phyloP scores from a whole-genome alignment of 306 rosid species.

The Luffa acutangula region DNA sequence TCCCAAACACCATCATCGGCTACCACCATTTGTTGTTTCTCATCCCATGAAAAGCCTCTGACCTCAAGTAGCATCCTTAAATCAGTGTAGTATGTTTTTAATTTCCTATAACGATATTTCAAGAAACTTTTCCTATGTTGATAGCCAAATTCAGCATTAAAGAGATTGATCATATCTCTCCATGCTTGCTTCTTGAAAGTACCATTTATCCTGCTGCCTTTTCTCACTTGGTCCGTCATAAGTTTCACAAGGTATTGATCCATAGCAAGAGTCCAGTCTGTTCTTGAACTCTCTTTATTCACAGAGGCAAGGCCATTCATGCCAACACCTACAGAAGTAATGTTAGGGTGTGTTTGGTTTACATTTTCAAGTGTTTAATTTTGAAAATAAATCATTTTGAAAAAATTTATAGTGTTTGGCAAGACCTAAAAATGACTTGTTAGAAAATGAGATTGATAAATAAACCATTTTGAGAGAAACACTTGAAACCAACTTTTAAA shows the following conservation, averaged over 20 bases:
- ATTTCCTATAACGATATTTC: constrained; percentile 26
- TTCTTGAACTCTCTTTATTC: constrained; percentile 17
- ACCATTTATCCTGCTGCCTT: constrained; percentile 21
- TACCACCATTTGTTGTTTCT: constrained; percentile 30
- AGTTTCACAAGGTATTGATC: constrained; percentile 42
- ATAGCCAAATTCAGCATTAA: constrained; percentile 33
- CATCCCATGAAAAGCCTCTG: constrained; percentile 42
- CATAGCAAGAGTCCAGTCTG: constrained; percentile 31
- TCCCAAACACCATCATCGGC: constrained; percentile 40
- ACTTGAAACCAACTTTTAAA: too few species aligned
- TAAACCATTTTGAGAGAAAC: too few species aligned
- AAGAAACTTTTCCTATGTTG: constrained; percentile 29
- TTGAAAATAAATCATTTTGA: too few species aligned
- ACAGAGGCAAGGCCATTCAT: constrained; percentile 14
- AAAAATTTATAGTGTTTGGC: too few species aligned
- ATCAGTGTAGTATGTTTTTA: constrained; percentile 28
- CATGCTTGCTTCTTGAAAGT: constrained; percentile 36
- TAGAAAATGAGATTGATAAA: too few species aligned
- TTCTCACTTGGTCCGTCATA: constrained; percentile 34
- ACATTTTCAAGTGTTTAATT: too few species aligned
- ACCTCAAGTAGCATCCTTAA: constrained; percentile 27
- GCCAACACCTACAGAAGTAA: constrained; percentile 20
- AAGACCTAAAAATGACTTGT: too few species aligned
- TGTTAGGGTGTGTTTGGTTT: too few species aligned
- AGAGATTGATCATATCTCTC: constrained; percentile 26